Conservation (phyloP, 257 asterid species). For the Asclepias syriaca region DNA sequence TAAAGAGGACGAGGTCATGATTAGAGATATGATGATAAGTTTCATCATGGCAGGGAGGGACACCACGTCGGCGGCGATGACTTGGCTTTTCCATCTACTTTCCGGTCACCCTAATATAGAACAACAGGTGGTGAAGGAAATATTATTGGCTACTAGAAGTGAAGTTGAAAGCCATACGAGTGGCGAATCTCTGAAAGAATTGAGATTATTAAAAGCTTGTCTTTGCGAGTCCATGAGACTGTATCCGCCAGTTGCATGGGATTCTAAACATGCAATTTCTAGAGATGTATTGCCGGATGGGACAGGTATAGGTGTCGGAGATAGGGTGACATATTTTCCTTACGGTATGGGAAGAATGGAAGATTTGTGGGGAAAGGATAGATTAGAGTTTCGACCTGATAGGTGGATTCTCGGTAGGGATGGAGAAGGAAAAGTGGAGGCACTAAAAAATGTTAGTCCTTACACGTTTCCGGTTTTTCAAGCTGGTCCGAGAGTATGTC, state of each 20-base stretch:
- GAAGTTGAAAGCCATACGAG: conserved; percentile 35
- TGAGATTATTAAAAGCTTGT: conserved; percentile 43
- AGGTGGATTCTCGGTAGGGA: conserved; percentile 30
- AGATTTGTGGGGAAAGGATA: conserved; percentile 57
- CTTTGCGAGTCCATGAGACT: conserved; percentile 74
- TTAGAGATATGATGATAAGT: conserved; percentile 55
- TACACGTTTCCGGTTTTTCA: conserved; percentile 70
- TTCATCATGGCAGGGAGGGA: conserved; percentile 68
- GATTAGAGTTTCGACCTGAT: conserved; percentile 59
- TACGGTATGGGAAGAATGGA: conserved; percentile 84
- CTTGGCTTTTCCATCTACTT: conserved; percentile 58
- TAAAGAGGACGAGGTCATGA: conserved; percentile 12
- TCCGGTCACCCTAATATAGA: conserved; percentile 37
- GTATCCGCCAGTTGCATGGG: conserved; percentile 97
- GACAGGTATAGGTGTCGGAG: conserved; percentile 38
- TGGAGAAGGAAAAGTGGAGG: background rate
- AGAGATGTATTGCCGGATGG: conserved; percentile 80
- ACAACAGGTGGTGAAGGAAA: conserved; percentile 32
- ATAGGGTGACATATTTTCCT: conserved; percentile 68
- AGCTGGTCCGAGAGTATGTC: conserved; percentile 76
- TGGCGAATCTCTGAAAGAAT: background rate
- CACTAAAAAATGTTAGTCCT: conserved; percentile 11
- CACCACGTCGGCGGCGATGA: conserved; percentile 68
- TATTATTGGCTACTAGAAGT: conserved; percentile 8
- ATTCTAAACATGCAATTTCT: conserved; percentile 58